These are phyloP conservation scores for Discostella pseudostelligera DNA, from an alignment of 108 stramenopile genomes.

Conservation along the genomic window DNA sequence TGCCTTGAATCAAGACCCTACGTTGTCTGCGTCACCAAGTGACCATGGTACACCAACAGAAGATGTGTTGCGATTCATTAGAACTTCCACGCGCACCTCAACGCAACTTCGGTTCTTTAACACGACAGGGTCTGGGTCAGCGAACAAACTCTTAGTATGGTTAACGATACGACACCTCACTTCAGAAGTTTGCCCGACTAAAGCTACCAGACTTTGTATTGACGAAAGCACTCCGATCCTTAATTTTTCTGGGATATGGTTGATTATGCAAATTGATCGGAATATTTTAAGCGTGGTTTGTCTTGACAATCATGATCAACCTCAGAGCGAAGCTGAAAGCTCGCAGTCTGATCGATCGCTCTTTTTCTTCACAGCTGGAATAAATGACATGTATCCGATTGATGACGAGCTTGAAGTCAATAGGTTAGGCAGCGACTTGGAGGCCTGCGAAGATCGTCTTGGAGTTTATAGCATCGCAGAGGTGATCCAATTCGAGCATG, in stretches of 20 bases:
- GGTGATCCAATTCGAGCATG: conserved; percentile 49
- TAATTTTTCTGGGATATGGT: conserved; percentile 61
- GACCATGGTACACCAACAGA: conserved; percentile 20
- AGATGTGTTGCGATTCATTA: conserved; percentile 62
- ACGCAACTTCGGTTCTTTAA: conserved; percentile 64
- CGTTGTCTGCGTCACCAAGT: neutral
- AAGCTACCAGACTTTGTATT: conserved; percentile 52
- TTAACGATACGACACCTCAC: conserved; percentile 51
- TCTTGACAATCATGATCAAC: conserved; percentile 29
- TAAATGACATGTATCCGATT: conserved; percentile 66
- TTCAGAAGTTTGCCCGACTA: conserved; percentile 45
- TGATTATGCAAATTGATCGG: conserved; percentile 61
- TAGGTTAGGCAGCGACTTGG: conserved; percentile 26
- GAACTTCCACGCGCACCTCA: conserved; percentile 53
- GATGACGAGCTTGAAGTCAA: conserved; percentile 55
- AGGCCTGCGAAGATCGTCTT: conserved; percentile 55
- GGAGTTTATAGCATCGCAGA: conserved; percentile 54
- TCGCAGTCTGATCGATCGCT: conserved; percentile 37
- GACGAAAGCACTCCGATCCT: conserved; percentile 25
- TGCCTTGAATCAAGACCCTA: conserved; percentile 20
- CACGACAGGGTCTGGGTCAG: conserved; percentile 21
- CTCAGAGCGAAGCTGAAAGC: conserved; percentile 23
- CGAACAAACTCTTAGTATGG: conserved; percentile 48
- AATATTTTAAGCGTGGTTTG: conserved; percentile 61
- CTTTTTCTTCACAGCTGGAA: conserved; percentile 68